Conservation (phyloP, 106 monocot genomes). For the Posidonia australis region DNA sequence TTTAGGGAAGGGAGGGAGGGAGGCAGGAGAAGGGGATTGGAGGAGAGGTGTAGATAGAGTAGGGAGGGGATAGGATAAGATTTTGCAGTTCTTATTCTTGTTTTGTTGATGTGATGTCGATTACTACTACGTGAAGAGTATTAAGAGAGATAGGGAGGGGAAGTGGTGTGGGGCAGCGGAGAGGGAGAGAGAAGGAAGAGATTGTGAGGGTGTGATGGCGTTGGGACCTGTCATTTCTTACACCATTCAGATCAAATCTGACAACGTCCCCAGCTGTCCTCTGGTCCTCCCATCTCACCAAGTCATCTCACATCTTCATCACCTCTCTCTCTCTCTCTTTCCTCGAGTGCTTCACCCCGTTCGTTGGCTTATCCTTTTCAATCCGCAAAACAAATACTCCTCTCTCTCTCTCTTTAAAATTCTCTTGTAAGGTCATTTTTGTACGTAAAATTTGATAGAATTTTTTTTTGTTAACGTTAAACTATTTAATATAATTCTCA, state of each 20-base stretch:
- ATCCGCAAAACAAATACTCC: no score
- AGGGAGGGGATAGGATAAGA: conserved; percentile 23
- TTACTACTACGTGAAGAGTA: background rate
- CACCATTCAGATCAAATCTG: background rate
- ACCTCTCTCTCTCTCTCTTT: conserved; percentile 2
- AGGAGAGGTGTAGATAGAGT: conserved; percentile 7
- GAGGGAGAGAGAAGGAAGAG: background rate
- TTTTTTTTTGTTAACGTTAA: no score
- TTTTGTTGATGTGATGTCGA: background rate
- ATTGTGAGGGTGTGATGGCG: background rate
- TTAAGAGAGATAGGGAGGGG: background rate
- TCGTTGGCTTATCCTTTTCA: background rate
- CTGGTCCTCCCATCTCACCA: background rate
- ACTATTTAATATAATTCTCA: no score
- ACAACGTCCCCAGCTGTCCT: no score
- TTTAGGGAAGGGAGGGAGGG: background rate
- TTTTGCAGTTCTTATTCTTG: conserved; percentile 12
- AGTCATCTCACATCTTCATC: background rate
- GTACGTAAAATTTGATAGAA: no score
- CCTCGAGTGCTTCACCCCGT: background rate
- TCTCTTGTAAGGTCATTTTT: no score
- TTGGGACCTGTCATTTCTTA: conserved; percentile 3
- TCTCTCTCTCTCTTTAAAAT: no score
- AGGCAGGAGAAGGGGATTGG: conserved; percentile 6
- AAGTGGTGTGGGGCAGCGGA: background rate